Evolutionary conservation across 148 eudicot species (phyloP).

Genomic region (Rhododendron simsii): DNA sequence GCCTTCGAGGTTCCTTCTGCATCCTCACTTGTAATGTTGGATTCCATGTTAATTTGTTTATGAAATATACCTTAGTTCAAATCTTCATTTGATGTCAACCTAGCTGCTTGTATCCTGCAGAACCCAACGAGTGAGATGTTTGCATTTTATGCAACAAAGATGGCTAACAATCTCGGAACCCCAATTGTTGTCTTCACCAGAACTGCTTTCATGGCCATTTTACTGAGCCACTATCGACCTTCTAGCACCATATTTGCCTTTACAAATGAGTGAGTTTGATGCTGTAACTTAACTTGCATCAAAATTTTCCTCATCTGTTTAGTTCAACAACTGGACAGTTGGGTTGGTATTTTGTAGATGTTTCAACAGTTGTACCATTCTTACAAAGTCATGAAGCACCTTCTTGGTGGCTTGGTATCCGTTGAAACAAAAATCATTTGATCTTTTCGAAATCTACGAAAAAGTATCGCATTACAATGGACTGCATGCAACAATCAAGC

Average conservation of each 20-base stretch:
- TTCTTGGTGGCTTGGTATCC: neutral
- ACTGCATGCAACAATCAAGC: neutral
- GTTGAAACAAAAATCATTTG: neutral
- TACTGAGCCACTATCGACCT: conserved; percentile 94
- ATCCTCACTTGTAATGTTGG: neutral
- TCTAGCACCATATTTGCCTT: conserved; percentile 92
- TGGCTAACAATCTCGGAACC: conserved; percentile 93
- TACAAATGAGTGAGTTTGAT: conserved; percentile 81
- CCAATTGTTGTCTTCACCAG: conserved; percentile 94
- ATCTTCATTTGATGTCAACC: conserved; percentile 1
- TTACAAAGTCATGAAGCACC: neutral
- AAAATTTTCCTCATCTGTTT: neutral
- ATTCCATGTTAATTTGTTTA: neutral
- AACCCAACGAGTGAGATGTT: conserved; percentile 99
- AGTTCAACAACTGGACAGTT: neutral
- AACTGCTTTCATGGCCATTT: conserved; percentile 90
- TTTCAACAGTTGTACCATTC: conserved; percentile 7
- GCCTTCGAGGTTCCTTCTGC: conserved; percentile 57
- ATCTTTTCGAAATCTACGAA: neutral
- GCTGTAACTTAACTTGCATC: neutral
- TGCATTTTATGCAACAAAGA: conserved; percentile 95
- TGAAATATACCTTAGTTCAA: neutral
- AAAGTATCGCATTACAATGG: neutral
- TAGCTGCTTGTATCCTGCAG: conserved; percentile 41
- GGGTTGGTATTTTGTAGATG: neutral